Evolutionary conservation across 495 filamentous ascomycete species (phyloP).

Genomic region (Chaetomium tenue): DNA sequence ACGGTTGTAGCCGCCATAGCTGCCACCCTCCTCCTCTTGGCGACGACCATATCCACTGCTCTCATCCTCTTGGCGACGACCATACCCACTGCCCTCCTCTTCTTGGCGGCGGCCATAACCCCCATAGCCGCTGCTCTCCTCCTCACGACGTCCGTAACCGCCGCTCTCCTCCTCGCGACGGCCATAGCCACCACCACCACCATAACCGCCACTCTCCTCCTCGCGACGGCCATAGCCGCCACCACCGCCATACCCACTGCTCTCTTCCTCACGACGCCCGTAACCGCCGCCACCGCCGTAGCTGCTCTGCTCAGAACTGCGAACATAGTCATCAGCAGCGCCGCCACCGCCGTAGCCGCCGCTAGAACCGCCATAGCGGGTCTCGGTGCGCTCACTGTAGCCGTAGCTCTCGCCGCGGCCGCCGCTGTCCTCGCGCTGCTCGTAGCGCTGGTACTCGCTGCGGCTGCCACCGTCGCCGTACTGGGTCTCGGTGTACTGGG

Average conservation of each 20-base stretch:
- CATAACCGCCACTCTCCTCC: conserved; percentile 21
- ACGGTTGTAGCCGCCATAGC: conserved; percentile 20
- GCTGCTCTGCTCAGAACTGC: conserved; percentile 30
- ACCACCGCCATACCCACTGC: conserved; percentile 12
- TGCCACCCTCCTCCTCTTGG: conserved; percentile 14
- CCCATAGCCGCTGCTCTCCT: conserved; percentile 2
- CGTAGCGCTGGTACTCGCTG: conserved; percentile 47
- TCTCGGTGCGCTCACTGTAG: conserved; percentile 39
- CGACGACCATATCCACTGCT: conserved; percentile 13
- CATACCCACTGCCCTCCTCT: conserved; percentile 15
- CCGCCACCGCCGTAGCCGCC: conserved; percentile 15
- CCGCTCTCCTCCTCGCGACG: conserved; percentile 13
- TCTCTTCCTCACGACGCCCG: conserved; percentile 13
- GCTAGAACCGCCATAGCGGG: conserved; percentile 18
- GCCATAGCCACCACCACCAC: not conserved
- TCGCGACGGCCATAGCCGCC: conserved; percentile 14
- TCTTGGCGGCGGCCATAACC: conserved; percentile 12
- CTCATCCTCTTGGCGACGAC: conserved; percentile 30
- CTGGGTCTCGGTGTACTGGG: conserved; percentile 45
- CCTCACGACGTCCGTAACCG: conserved; percentile 15
- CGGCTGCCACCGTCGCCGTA: conserved; percentile 45
- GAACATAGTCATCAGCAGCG: conserved; percentile 17
- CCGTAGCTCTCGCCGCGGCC: conserved; percentile 34
- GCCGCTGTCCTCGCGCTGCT: conserved; percentile 33
- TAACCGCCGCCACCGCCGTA: conserved; percentile 9